Percentiles rank a stretch among this genome's conserved stretches.
Evolutionary conservation across 1,284 basidiomycete species (phyloP).

Genomic region (Boletus smithii): DNA sequence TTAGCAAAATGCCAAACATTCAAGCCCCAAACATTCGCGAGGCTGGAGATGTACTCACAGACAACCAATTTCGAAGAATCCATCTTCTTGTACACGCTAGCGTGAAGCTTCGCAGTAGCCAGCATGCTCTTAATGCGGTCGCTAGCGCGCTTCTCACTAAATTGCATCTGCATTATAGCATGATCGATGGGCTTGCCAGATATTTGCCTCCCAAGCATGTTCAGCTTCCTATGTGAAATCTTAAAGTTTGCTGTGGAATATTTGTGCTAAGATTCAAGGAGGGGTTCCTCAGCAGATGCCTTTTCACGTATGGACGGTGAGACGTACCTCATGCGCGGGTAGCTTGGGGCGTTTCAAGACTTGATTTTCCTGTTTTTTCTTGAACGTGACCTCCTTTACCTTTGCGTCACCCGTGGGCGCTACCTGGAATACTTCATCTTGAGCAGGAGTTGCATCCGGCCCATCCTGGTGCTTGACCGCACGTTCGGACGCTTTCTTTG

Average conservation of each 20-base stretch:
- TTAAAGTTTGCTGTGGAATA: conserved; percentile 90
- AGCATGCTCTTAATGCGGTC: conserved; percentile 86
- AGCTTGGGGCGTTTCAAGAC: conserved; percentile 17
- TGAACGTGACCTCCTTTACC: conserved; percentile 2
- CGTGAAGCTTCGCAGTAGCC: conserved; percentile 84
- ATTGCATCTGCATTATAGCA: conserved; percentile 95
- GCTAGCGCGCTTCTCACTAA: conserved; percentile 88
- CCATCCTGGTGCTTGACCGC: conserved; percentile 48
- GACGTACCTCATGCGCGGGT: conserved; percentile 28
- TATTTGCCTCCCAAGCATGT: conserved; percentile 85
- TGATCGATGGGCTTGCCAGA: conserved; percentile 87
- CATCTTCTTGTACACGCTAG: conserved; percentile 75
- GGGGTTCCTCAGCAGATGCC: conserved; percentile 5
- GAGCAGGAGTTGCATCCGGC: conserved; percentile 23
- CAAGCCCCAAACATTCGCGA: no score
- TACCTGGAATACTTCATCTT: conserved; percentile 26
- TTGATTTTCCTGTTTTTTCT: conserved; percentile 15
- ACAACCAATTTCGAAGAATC: conserved; percentile 76
- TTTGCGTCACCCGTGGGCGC: conserved; percentile 5
- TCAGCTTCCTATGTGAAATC: conserved; percentile 90
- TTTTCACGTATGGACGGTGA: neutral
- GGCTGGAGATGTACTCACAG: conserved; percentile 41
- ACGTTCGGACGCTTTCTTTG: conserved; percentile 38
- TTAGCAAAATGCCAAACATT: conserved; percentile 4
- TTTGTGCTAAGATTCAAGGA: conserved; percentile 87